A percentile compares a stretch with the other conserved stretches of the same genome.
Conservation (phyloP, 139 green algal genomes). For the Medakamo hakoo region DNA sequence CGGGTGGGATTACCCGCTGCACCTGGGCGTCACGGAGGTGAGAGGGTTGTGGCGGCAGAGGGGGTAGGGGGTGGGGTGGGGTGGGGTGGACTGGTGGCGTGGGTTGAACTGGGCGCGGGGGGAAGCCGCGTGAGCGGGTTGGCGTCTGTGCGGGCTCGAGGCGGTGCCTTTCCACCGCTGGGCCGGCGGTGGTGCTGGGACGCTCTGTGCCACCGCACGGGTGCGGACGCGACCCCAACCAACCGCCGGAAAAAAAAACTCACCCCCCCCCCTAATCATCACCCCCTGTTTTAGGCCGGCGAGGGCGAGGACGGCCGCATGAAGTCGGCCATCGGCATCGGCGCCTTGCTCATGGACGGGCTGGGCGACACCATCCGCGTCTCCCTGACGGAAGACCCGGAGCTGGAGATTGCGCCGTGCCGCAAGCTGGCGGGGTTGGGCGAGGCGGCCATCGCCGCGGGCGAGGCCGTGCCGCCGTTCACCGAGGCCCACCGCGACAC, state of each 20-base stretch:
- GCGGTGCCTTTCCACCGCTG: not conserved
- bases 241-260: not conserved
- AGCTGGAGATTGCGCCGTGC: slow-evolving; percentile 95
- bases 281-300: slow-evolving; percentile 40
- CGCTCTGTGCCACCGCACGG: too few relatives aligned
- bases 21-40: slow-evolving; percentile 81
- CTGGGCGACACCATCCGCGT: slow-evolving; percentile 97
- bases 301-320: slow-evolving; percentile 96
- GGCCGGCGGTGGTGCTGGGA: too few relatives aligned
- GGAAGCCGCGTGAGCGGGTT: not conserved
- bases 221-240: not conserved
- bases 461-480: slow-evolving; percentile 59
- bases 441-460: slow-evolving; percentile 26
- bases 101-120: not conserved
- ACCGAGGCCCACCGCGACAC: slow-evolving; percentile 71
- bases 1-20: slow-evolving; percentile 95
- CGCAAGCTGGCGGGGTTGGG: slow-evolving; percentile 62
- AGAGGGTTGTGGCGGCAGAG: not conserved
- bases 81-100: not conserved
- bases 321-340: slow-evolving; percentile 97
- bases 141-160: not conserved
- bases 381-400: slow-evolving; percentile 84
- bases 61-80: not conserved
- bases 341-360: slow-evolving; percentile 90
- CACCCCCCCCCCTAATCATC: not conserved